Base-by-base conservation (phyloP, 208 protist genomes). In the Acanthamoeba lenticulata region DNA sequence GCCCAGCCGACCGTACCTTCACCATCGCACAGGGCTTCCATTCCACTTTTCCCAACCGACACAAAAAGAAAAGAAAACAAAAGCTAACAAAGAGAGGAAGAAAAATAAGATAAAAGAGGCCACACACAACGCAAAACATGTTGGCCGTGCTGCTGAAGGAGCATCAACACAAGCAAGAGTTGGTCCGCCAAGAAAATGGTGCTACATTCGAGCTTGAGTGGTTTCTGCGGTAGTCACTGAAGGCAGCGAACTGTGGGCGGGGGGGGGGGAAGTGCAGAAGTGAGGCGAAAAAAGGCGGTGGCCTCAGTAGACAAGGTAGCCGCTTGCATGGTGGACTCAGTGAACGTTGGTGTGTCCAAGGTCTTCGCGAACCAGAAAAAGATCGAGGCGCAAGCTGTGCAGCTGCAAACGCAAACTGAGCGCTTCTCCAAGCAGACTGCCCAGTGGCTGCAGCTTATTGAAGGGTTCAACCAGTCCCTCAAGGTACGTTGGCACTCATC, bases 281-380 rank as follows among this genome's bases (percentile, higher is more conserved):
- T 45, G 57, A 38, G 77, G 34, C 67, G 92, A 65, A 94, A 90
- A 42, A 69, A 74, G 62, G 92, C 92, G 11, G 44, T 90, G 1
- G 77, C 81, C 1, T 90, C 72, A 9, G 92, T 94, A n/a, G 92
- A 90, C 40, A 90, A 49, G 29, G 92, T 94, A 38, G 29, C 79
- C 9, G 42, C 29, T 4, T 60, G 52, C 62, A 94, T 94, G 92
- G 62, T 94, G 69, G 92, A 94, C 55, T 94, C 92, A 13, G 62
- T 94, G 38, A 94, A 94, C 55, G 77, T 94, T n/a, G 92, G 92
- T 17, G 92, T 94, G 7, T 49, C 92, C 15, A 94, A 72, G 36
- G 92, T 94, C 29, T 94, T 94, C 44, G 21, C 92, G 13, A 94
- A 94, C 38, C 92, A 94, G 77, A 94, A 77, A 40, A 69, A 94